Base-by-base conservation (phyloP, 495 filamentous ascomycete species). In the Peziza echinospora region DNA sequence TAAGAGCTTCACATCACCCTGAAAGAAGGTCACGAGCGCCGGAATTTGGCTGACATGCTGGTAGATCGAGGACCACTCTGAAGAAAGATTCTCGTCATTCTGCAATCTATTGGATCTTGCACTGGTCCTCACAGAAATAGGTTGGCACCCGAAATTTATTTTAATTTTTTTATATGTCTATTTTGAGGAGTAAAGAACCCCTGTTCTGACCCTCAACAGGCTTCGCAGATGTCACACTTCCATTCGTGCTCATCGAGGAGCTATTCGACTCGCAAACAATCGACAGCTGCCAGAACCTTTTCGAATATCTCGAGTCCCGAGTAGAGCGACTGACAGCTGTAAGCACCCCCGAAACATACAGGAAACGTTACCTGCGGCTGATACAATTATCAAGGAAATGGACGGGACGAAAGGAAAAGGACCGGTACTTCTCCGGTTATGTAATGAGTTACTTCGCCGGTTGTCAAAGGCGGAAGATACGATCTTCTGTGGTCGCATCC, bases 201-300 rank as follows among this genome's bases (percentile, higher is more conserved):
- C 21, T 43, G n/a, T 50, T 40, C 16, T 50, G 47, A 23, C 37
- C 45, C 62, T 54, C 68, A 60, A 53, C 83, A 84, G 59, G 75
- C 80, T 66, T 91, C 5, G 56, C 82, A 58, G 83, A 92, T 50
- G 72, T 82, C 1, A 82, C 77, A 22, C 67, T 96, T 26, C 71
- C 87, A 8, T 82, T 91, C 52, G 85, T 78, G 73, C 71, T 96
- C 11, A 77, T 94, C 16, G 89, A 99, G 59, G 89, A 99, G 59
- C 72, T 96, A 0, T 71, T 99, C 41, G 91, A 96, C 63, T 92
- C 84, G 49, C 89, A 93, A 58, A 93, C 85, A 0, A 91, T 93
- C 19, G 71, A 81, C 46, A 84, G 83, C 10, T 94, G 87, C 54
- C 76, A 84, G 45, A 82, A 72, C 21, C 76, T 94, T 1, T 96